Evolutionary conservation across 164 flowering plant genomes (phyloP).

Genomic region (Chimonanthus praecox): DNA sequence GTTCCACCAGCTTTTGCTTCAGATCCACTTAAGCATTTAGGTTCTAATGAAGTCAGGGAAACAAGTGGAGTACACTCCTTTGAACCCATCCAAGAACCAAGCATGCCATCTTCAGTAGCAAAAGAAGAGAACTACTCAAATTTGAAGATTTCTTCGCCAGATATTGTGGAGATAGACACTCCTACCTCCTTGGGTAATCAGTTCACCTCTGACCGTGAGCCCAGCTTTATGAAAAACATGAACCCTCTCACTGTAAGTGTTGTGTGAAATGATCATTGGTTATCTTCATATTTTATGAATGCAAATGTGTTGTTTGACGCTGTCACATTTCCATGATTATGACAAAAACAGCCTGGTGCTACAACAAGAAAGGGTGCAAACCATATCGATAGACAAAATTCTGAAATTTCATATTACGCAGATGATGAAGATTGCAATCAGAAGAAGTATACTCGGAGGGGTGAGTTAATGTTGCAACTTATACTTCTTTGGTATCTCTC

Average conservation of each 20-base stretch:
- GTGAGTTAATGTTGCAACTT: constrained; percentile 29
- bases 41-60: constrained; percentile 33
- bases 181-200: constrained; percentile 46
- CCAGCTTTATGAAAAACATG: constrained; percentile 42
- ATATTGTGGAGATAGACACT: constrained; percentile 72
- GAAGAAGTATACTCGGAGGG: constrained; percentile 78
- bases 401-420: constrained; percentile 85
- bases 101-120: constrained; percentile 17
- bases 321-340: constrained; percentile 7
- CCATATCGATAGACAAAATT: constrained; percentile 69
- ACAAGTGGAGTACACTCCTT: constrained; percentile 12
- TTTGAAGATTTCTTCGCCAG: constrained; percentile 36
- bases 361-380: constrained; percentile 63
- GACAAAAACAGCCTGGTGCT: constrained; percentile 64
- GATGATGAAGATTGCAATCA: constrained; percentile 92
- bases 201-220: constrained; percentile 26
- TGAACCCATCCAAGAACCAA: constrained; percentile 16
- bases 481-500: background rate
- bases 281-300: background rate
- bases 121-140: constrained; percentile 21
- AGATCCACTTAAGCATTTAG: constrained; percentile 50
- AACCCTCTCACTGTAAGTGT: constrained; percentile 55
- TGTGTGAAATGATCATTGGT: too few species aligned
- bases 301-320: constrained; percentile 5
- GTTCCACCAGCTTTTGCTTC: constrained; percentile 88